A percentile compares a stretch with the other conserved stretches of the same genome.
phyloP scores from a whole-genome alignment of 805 yeast genomes.

The Cyberlindnera lachancei region DNA sequence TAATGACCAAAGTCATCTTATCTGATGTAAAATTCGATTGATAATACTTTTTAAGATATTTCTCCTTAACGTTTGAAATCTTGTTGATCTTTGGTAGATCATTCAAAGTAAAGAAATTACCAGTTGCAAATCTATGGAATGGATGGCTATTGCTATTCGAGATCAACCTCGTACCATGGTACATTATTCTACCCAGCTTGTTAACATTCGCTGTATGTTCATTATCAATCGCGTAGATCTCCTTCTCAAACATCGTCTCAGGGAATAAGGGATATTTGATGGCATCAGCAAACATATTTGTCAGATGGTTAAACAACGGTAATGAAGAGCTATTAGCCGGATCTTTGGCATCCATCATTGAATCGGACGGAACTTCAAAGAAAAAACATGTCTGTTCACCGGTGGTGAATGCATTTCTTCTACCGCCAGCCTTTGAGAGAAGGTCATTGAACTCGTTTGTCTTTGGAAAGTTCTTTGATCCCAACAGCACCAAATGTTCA shows the following conservation, averaged over 20 bases:
- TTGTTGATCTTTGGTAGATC: constrained; percentile 27
- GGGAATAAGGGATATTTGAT: constrained; percentile 46
- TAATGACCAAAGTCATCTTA: constrained; percentile 50
- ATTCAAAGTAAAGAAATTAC: constrained; percentile 44
- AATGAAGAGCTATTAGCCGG: too few relatives aligned
- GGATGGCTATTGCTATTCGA: constrained; percentile 41
- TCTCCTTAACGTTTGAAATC: constrained; percentile 28
- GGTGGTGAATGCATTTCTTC: constrained; percentile 60
- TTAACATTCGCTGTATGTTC: constrained; percentile 55
- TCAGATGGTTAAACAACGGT: constrained; percentile 38
- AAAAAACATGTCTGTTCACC: constrained; percentile 60
- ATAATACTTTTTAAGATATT: constrained; percentile 35
- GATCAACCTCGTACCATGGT: constrained; percentile 51
- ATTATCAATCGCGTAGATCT: constrained; percentile 54
- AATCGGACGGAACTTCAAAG: constrained; percentile 49
- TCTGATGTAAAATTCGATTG: constrained; percentile 34
- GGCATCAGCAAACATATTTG: constrained; percentile 43
- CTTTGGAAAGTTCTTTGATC: constrained; percentile 46
- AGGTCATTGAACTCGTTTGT: constrained; percentile 37
- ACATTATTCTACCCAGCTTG: constrained; percentile 37
- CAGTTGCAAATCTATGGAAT: constrained; percentile 60
- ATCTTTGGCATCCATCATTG: constrained; percentile 14
- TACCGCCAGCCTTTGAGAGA: constrained; percentile 45
- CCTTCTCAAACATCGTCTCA: constrained; percentile 34
- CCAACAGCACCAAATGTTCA: constrained; percentile 63